Base-by-base conservation (phyloP, 116 monocot species). In the Dioscorea cayenensis region DNA sequence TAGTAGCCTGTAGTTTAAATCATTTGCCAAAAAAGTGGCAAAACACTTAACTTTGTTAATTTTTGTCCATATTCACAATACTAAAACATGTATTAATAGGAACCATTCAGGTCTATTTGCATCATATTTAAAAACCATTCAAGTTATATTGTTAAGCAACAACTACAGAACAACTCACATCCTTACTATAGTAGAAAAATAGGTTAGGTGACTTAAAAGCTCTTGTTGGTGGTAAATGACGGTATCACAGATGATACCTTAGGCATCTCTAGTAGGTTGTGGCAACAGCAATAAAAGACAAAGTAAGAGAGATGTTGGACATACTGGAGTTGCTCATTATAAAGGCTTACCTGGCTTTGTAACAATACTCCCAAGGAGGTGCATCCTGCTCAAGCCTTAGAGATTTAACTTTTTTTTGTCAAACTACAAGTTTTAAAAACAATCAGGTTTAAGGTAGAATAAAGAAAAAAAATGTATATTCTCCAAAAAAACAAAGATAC, bases 291-390 rank as follows among this genome's bases (percentile, higher is more conserved):
- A 22, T 23, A 27, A 62, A 22, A 11, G 62, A 62, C 22, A 21
- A 22, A 13, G 25, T 10, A 9, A 32, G 23, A 62, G 25, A 5
- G 23, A 27, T 62, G 12, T 62, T 17, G 12, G 18, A 27, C 22
- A 62, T 7, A 21, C 21, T 27, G 32, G 25, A 6, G 20, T 62
- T 3, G 23, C 23, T 20, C 5, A 21, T 27, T 7, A 62, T 21
- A 62, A 5, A 62, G 62, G 21, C 3, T 81, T 73, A 91, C 95
- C 92, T 92, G 60, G 92, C 80, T 68, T 79, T 74, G 65, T 95
- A 95, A 79, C 95, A 95, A 66, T 82, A 92, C 36, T 95, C 89
- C 79, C 80, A 95, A 22, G 84, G 80, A 28, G 77, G 73, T 55
- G 63, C 87, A 73, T 80, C 79, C 35, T 66, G 69, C 22, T 60